Percentiles rank a stretch among this genome's conserved stretches.
phyloP scores from a whole-genome alignment of 2,329 filamentous ascomycete genomes.

The Acrodontium crateriforme region DNA sequence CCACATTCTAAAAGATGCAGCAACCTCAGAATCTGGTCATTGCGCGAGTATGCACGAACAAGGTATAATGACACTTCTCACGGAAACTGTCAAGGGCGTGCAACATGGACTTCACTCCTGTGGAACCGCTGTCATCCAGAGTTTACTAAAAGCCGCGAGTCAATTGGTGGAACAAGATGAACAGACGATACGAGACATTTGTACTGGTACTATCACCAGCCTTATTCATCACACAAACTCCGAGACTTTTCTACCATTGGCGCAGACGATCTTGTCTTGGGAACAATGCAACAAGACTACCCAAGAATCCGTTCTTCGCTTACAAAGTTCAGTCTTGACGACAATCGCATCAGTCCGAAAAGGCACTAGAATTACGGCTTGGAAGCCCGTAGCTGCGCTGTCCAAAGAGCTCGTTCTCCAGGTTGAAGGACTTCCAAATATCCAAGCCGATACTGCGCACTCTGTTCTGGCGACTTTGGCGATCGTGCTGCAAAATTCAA shows the following conservation, averaged over 20 bases:
- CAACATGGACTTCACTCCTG: constrained; percentile 45
- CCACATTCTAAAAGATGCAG: constrained; percentile 57
- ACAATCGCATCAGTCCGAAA: constrained; percentile 66
- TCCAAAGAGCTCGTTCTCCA: constrained; percentile 19
- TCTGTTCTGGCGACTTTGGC: constrained; percentile 37
- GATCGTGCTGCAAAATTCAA: constrained; percentile 59
- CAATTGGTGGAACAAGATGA: constrained; percentile 9
- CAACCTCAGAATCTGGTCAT: constrained; percentile 33
- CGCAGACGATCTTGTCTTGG: too few relatives aligned
- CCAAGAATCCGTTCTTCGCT: constrained; percentile 28
- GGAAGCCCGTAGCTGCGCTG: constrained; percentile 48
- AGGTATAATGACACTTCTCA: constrained; percentile 82
- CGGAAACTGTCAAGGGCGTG: constrained; percentile 59
- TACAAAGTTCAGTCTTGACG: constrained; percentile 44
- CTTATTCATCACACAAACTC: constrained; percentile 67
- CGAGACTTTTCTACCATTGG: constrained; percentile 57
- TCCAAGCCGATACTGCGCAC: constrained; percentile 26
- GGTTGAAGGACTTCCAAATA: constrained; percentile 4
- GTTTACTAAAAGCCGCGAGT: constrained; percentile 27
- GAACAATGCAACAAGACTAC: constrained; percentile 43
- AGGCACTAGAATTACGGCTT: constrained; percentile 59
- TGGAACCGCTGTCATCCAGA: constrained; percentile 38
- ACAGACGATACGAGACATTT: constrained; percentile 36
- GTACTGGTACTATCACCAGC: constrained; percentile 65
- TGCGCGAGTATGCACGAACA: constrained; percentile 53